Evolutionary conservation across 2,329 filamentous ascomycete species (phyloP).

Genomic region (Mollisia scopiformis): DNA sequence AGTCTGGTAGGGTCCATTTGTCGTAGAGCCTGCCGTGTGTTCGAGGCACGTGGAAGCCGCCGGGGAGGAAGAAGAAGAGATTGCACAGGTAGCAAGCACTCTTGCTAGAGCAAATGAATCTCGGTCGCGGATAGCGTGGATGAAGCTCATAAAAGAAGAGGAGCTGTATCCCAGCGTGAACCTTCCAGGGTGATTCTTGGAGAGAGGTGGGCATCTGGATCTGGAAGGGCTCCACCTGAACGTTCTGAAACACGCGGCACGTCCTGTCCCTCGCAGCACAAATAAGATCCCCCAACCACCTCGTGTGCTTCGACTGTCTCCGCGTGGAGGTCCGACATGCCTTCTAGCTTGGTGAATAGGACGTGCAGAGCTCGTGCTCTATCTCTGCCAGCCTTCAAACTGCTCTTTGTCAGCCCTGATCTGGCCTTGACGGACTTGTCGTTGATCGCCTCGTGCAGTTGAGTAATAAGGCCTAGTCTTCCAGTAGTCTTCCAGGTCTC

Average conservation of each 20-base stretch:
- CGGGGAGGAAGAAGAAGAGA: constrained; percentile 46
- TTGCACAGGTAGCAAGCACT: constrained; percentile 56
- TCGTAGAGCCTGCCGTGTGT: constrained; percentile 49
- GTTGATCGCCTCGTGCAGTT: constrained; percentile 17
- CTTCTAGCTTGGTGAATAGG: constrained; percentile 20
- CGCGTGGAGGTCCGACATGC: constrained; percentile 2
- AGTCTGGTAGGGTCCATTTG: constrained; percentile 47
- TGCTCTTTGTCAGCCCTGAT: neutral
- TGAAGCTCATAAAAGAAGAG: constrained; percentile 45
- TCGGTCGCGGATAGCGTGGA: constrained; percentile 35
- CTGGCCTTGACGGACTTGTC: constrained; percentile 11
- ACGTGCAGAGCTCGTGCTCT: constrained; percentile 12
- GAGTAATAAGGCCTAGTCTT: constrained; percentile 19
- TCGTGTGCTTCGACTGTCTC: constrained; percentile 1
- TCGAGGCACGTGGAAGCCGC: constrained; percentile 43
- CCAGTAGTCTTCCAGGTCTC: constrained; percentile 17
- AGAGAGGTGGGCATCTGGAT: constrained; percentile 16
- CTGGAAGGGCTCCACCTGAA: constrained; percentile 29
- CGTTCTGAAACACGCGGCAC: constrained; percentile 28
- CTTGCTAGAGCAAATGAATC: constrained; percentile 52
- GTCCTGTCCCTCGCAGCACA: constrained; percentile 26
- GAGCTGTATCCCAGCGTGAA: constrained; percentile 56
- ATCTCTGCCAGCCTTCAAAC: neutral
- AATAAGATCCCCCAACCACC: constrained; percentile 28
- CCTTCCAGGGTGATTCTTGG: constrained; percentile 29